Percentiles rank a stretch among this genome's conserved stretches.
Evolutionary conservation across 257 asterid species (phyloP).

Genomic region (Solanum pinnatisectum): DNA sequence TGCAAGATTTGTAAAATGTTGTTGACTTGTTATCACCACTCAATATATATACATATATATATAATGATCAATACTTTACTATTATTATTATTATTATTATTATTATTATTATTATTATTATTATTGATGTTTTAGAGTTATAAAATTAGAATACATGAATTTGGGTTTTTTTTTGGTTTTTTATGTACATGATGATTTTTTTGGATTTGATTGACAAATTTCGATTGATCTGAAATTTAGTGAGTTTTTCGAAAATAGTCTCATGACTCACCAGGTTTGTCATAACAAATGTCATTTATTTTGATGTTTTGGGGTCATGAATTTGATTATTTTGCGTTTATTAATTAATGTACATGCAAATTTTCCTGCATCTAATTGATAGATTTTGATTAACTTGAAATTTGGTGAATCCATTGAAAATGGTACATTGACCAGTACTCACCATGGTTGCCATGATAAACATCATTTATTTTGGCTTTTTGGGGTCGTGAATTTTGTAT

Average conservation of each 20-base stretch:
- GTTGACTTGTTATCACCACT: neutral
- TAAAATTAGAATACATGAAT: no score
- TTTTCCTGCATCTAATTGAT: no score
- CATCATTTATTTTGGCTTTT: neutral
- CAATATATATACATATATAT: neutral
- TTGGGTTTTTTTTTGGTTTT: neutral
- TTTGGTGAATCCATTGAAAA: no score
- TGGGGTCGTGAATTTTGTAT: neutral
- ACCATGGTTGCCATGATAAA: neutral
- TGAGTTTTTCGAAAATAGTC: neutral
- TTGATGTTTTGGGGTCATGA: neutral
- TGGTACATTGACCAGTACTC: neutral
- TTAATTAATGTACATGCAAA: neutral
- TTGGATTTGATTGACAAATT: neutral
- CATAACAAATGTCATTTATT: neutral
- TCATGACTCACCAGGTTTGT: neutral
- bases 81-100: no score
- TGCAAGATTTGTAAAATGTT: neutral
- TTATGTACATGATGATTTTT: neutral
- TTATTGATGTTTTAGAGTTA: neutral
- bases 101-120: no score
- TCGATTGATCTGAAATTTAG: neutral
- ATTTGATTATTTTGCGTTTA: neutral
- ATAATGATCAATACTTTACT: neutral
- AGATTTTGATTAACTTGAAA: neutral